phyloP scores from a whole-genome alignment of 2,329 filamentous ascomycete genomes.

The Aspergillus sp. region DNA sequence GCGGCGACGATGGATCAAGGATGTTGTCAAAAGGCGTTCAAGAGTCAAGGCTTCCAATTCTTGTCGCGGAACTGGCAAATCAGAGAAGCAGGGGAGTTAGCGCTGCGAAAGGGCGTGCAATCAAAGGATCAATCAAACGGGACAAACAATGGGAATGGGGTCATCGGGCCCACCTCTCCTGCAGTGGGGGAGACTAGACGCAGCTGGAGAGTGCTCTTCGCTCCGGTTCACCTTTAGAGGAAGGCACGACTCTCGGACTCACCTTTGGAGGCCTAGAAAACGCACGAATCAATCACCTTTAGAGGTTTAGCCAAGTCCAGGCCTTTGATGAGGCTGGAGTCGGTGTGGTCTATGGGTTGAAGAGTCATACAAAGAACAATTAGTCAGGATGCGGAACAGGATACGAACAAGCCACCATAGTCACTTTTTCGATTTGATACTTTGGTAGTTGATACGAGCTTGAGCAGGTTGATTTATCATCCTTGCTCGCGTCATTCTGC shows the following conservation, averaged over 20 bases:
- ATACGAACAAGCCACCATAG: neutral
- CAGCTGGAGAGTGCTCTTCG: too few species aligned
- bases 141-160: neutral
- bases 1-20: neutral
- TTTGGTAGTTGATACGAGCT: neutral
- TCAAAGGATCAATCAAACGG: neutral
- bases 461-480: neutral
- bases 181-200: too few species aligned
- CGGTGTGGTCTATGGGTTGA: too few species aligned
- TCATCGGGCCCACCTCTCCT: neutral
- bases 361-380: too few species aligned
- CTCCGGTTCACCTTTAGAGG: neutral
- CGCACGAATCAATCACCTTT: too few species aligned
- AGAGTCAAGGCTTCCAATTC: neutral
- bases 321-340: too few species aligned
- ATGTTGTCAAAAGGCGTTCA: neutral
- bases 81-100: neutral
- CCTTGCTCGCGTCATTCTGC: neutral
- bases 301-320: too few species aligned
- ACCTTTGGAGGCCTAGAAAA: neutral
- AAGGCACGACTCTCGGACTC: neutral
- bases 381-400: too few species aligned
- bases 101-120: neutral
- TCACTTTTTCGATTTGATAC: too few species aligned
- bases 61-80: neutral